phyloP scores from a whole-genome alignment of 2,329 filamentous ascomycete genomes.

The Endoconidiophora polonica region DNA sequence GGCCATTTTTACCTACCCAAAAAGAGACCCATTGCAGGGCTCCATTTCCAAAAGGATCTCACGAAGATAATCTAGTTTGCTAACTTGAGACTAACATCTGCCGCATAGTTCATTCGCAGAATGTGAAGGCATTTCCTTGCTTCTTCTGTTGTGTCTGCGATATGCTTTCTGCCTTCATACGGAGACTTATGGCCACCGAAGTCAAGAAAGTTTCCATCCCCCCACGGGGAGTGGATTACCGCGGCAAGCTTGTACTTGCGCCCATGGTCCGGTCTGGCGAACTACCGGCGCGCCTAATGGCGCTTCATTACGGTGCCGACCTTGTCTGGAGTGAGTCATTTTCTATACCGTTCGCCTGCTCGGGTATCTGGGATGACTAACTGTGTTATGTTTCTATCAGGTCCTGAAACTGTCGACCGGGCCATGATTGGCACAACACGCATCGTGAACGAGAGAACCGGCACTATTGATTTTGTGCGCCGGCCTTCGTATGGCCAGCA shows the following conservation, averaged over 20 bases:
- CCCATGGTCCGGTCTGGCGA: conserved; percentile 98
- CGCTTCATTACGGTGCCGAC: conserved; percentile 89
- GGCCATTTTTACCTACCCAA: background rate
- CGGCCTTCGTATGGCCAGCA: conserved; percentile 52
- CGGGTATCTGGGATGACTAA: background rate
- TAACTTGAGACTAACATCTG: background rate
- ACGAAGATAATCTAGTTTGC: too few species aligned
- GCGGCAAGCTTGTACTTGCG: conserved; percentile 83
- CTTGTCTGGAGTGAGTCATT: conserved; percentile 67
- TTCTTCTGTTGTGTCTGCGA: conserved; percentile 6
- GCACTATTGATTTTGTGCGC: conserved; percentile 73
- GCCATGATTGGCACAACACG: conserved; percentile 78
- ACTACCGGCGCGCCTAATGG: conserved; percentile 71
- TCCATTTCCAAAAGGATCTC: too few species aligned
- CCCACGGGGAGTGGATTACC: conserved; percentile 76
- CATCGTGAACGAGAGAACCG: conserved; percentile 56
- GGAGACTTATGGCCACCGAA: conserved; percentile 39
- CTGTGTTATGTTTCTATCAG: conserved; percentile 22
- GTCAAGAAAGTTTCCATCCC: conserved; percentile 66
- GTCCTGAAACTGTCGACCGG: conserved; percentile 86
- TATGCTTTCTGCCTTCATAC: conserved; percentile 11
- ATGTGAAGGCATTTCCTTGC: conserved; percentile 5
- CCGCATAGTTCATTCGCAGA: background rate
- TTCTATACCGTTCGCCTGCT: background rate
- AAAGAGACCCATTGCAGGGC: background rate